Evolutionary conservation across 495 filamentous ascomycete species (phyloP).

Genomic region (Oidiodendron maius): DNA sequence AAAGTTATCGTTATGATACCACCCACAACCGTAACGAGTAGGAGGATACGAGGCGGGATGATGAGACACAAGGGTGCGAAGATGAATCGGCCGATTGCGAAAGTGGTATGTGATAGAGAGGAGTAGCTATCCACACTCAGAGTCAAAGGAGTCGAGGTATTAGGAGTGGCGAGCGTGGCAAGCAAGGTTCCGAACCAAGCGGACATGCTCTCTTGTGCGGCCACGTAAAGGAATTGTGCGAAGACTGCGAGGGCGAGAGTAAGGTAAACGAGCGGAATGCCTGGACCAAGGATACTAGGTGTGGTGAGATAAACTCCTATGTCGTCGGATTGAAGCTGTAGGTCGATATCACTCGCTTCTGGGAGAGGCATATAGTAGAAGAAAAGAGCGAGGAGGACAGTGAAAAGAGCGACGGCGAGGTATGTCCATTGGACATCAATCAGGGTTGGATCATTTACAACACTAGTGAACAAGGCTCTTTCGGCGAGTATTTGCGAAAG

Average conservation of each 20-base stretch:
- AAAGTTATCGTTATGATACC: conserved; percentile 26
- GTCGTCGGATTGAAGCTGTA: conserved; percentile 33
- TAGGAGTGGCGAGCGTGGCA: conserved; percentile 34
- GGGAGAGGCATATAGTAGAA: conserved; percentile 53
- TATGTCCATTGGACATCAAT: conserved; percentile 76
- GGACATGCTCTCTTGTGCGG: conserved; percentile 63
- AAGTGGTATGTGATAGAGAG: conserved; percentile 39
- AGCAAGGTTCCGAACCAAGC: conserved; percentile 53
- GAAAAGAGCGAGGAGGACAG: conserved; percentile 54
- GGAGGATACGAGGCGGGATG: conserved; percentile 49
- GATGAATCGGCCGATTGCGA: conserved; percentile 44
- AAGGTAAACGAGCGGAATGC: conserved; percentile 18
- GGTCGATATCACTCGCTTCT: conserved; percentile 43
- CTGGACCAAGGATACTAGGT: conserved; percentile 6
- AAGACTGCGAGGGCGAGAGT: conserved; percentile 55
- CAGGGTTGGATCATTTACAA: conserved; percentile 22
- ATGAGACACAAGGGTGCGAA: conserved; percentile 42
- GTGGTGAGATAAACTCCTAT: neutral
- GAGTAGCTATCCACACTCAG: conserved; percentile 39
- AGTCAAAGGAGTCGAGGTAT: conserved; percentile 49
- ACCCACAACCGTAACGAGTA: conserved; percentile 32
- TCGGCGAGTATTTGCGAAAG: conserved; percentile 61
- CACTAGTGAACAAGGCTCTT: conserved; percentile 57
- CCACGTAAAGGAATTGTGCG: conserved; percentile 70
- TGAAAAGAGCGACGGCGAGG: conserved; percentile 65